A percentile compares a stretch with the other conserved stretches of the same genome.
phyloP scores from a whole-genome alignment of 2,329 filamentous ascomycete genomes.

The Venturia nashicola region DNA sequence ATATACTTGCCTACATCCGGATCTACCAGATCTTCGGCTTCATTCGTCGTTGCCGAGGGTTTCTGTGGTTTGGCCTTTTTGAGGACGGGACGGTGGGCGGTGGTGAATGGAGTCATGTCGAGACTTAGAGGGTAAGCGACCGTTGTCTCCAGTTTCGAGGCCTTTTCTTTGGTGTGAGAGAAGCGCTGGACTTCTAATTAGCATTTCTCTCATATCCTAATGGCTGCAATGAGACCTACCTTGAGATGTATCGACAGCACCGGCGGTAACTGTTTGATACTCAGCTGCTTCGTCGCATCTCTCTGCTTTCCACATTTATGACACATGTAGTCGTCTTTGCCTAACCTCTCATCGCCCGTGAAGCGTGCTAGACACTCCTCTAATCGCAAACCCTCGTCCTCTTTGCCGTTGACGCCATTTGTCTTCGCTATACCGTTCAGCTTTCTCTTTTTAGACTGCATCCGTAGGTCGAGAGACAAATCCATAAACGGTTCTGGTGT shows the following conservation, averaged over 20 bases:
- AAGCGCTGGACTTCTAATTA: conserved; percentile 41
- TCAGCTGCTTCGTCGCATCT: conserved; percentile 68
- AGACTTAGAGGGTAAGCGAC: conserved; percentile 78
- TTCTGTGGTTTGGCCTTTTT: conserved; percentile 12
- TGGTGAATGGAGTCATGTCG: conserved; percentile 85
- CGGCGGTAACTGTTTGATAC: conserved; percentile 73
- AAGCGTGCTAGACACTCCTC: conserved; percentile 70
- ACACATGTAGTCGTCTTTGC: conserved; percentile 72
- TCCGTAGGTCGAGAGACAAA: conserved; percentile 76
- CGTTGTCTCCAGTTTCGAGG: conserved; percentile 77
- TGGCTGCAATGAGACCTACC: conserved; percentile 32
- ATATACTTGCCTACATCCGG: conserved; percentile 59
- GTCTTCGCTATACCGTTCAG: conserved; percentile 25
- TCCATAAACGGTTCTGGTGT: conserved; percentile 85
- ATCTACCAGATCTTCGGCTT: neutral
- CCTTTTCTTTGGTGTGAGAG: conserved; percentile 62
- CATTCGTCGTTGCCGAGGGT: neutral
- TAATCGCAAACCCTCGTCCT: conserved; percentile 27
- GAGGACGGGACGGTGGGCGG: conserved; percentile 17
- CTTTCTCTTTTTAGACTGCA: conserved; percentile 51
- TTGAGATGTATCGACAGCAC: conserved; percentile 89
- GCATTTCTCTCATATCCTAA: neutral
- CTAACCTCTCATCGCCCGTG: conserved; percentile 65
- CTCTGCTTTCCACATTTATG: conserved; percentile 45
- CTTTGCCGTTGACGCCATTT: conserved; percentile 15